Evolutionary conservation across 2,329 filamentous ascomycete species (phyloP).

Genomic region (Fusarium incarnatum): DNA sequence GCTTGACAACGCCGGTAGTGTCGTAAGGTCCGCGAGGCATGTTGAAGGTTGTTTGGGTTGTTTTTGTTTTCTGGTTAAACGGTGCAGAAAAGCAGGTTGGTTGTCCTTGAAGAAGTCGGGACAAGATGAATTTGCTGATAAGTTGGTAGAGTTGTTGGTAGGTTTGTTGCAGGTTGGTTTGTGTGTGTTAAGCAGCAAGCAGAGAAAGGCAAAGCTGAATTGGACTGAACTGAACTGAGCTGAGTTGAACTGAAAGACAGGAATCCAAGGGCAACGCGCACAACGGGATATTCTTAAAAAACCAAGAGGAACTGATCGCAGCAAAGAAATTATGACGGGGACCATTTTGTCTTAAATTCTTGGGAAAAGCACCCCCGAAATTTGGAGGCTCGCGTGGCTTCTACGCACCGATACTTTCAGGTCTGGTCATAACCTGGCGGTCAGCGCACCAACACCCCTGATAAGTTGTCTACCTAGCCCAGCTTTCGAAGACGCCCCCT

Average conservation of each 20-base stretch:
- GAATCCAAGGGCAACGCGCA: constrained; percentile 39
- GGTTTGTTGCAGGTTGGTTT: background rate
- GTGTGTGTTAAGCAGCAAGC: constrained; percentile 26
- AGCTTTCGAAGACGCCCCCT: constrained; percentile 29
- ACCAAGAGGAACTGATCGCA: constrained; percentile 36
- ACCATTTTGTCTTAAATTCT: constrained; percentile 42
- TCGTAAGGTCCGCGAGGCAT: constrained; percentile 55
- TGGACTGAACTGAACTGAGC: constrained; percentile 1
- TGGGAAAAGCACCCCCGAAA: constrained; percentile 31
- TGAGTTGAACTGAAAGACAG: constrained; percentile 29
- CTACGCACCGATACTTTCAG: constrained; percentile 33
- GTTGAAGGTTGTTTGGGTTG: constrained; percentile 17
- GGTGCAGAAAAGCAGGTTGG: constrained; percentile 15
- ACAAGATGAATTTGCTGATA: constrained; percentile 19
- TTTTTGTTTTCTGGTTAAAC: constrained; percentile 1
- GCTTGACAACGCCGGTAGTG: constrained; percentile 54
- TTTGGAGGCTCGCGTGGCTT: constrained; percentile 41
- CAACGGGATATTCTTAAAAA: constrained; percentile 37
- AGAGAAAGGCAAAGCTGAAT: constrained; percentile 23
- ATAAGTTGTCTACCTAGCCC: constrained; percentile 28
- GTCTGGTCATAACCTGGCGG: constrained; percentile 40
- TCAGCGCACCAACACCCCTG: constrained; percentile 38
- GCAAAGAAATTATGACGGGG: constrained; percentile 37
- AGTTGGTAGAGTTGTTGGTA: constrained; percentile 28
- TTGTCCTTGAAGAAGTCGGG: constrained; percentile 20